phyloP scores from a whole-genome alignment of 805 yeast genomes.

The Cyberlindnera xishuangbannaensis region DNA sequence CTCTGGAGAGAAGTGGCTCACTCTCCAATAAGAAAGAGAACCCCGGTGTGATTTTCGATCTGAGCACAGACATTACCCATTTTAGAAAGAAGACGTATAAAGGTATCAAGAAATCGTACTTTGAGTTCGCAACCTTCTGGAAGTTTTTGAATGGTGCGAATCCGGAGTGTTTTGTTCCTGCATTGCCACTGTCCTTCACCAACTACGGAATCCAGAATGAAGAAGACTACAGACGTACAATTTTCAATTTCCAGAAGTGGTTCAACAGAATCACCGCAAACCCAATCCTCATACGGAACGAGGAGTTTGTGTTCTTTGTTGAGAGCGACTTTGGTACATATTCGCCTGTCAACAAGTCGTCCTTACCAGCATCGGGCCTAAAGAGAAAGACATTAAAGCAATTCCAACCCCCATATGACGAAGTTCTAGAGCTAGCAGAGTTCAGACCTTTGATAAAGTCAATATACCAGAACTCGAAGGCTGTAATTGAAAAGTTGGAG shows the following conservation, averaged over 20 bases:
- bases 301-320: slow-evolving; percentile 79
- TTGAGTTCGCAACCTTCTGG: slow-evolving; percentile 71
- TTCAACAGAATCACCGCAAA: slow-evolving; percentile 65
- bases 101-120: slow-evolving; percentile 73
- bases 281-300: slow-evolving; percentile 80
- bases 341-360: slow-evolving; percentile 44
- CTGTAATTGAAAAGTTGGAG: slow-evolving; percentile 50
- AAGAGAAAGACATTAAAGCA: slow-evolving; percentile 89
- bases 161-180: slow-evolving; percentile 90
- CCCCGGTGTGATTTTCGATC: slow-evolving; percentile 74
- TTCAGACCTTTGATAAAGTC: slow-evolving; percentile 85
- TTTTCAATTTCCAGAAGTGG: slow-evolving; percentile 74
- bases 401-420: slow-evolving; percentile 87
- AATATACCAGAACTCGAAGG: slow-evolving; percentile 53
- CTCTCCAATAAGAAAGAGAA: slow-evolving; percentile 55
- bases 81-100: slow-evolving; percentile 66
- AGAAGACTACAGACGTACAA: slow-evolving; percentile 62
- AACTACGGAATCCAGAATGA: slow-evolving; percentile 80
- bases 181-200: slow-evolving; percentile 70
- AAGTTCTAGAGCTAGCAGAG: slow-evolving; percentile 69
- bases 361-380: slow-evolving; percentile 76
- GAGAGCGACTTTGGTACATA: slow-evolving; percentile 64
- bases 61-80: slow-evolving; percentile 62
- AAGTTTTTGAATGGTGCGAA: slow-evolving; percentile 74
- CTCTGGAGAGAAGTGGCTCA: slow-evolving; percentile 60